Percentiles rank a stretch among this genome's conserved stretches.
These are phyloP conservation scores for Imleria badia DNA, from an alignment of 768 basidiomycete species.

Conservation along the genomic window DNA sequence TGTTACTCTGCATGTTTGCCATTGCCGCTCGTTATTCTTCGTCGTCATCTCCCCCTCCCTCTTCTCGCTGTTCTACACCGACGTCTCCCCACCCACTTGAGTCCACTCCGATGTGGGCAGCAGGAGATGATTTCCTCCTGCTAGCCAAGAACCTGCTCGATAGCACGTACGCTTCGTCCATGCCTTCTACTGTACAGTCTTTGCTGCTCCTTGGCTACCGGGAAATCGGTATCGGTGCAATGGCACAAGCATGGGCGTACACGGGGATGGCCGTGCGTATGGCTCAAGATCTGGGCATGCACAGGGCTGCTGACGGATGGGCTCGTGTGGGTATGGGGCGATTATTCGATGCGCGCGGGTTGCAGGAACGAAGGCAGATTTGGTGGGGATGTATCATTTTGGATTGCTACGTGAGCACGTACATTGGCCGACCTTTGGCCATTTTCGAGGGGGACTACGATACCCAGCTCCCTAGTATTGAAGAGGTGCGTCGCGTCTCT, in stretches of 20 bases:
- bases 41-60: conserved; percentile 23
- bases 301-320: conserved; percentile 80
- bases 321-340: conserved; percentile 53
- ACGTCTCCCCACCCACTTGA: conserved; percentile 41
- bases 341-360: conserved; percentile 59
- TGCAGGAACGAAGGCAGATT: conserved; percentile 68
- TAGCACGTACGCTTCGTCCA: conserved; percentile 65
- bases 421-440: conserved; percentile 76
- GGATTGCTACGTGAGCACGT: conserved; percentile 77
- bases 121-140: conserved; percentile 71
- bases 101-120: conserved; percentile 71
- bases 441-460: conserved; percentile 79
- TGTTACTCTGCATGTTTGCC: conserved; percentile 83
- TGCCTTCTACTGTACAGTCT: conserved; percentile 74
- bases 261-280: conserved; percentile 89
- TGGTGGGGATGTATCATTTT: conserved; percentile 80
- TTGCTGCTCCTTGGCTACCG: conserved; percentile 80
- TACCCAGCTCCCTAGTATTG: conserved; percentile 59
- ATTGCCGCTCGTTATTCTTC: conserved; percentile 72
- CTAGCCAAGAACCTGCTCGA: conserved; percentile 68
- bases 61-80: conserved; percentile 30
- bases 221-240: conserved; percentile 85
- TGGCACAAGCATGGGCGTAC: conserved; percentile 87
- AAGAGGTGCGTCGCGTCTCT: conserved; percentile 44
- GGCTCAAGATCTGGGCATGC: conserved; percentile 88